Conservation (phyloP, 163 green algal genomes). For the Chlamydomonas reinhardtii region DNA sequence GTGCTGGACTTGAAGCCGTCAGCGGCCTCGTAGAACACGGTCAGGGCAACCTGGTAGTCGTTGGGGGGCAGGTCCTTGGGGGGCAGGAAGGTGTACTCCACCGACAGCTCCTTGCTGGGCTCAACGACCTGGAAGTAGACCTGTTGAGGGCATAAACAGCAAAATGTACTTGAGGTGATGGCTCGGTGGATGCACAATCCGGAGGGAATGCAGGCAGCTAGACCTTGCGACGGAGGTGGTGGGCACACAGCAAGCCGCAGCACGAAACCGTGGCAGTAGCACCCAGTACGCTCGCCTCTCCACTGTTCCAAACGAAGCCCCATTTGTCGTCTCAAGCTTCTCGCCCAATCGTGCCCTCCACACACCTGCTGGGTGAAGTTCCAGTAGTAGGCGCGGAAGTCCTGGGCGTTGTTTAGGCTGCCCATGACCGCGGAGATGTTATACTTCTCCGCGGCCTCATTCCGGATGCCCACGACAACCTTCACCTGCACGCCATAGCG, state of each 20-base stretch:
- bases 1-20: conserved; percentile 61
- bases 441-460: conserved; percentile 64
- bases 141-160: conserved; percentile 13
- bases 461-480: conserved; percentile 66
- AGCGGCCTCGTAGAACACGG: conserved; percentile 68
- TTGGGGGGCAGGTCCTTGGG: conserved; percentile 54
- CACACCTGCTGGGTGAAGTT: conserved; percentile 71
- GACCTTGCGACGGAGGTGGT: too few species aligned
- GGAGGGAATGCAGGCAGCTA: too few species aligned
- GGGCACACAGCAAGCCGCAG: too few species aligned
- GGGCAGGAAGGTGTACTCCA: conserved; percentile 74
- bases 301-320: too few species aligned
- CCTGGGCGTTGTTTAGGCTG: conserved; percentile 66
- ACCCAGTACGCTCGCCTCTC: too few species aligned
- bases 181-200: too few species aligned
- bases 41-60: conserved; percentile 70
- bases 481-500: conserved; percentile 42
- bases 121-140: conserved; percentile 64
- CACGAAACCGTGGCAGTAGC: too few species aligned
- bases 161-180: too few species aligned
- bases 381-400: conserved; percentile 72
- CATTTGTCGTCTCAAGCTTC: too few species aligned
- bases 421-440: conserved; percentile 71
- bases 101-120: conserved; percentile 62
- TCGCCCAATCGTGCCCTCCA: too few species aligned